A percentile compares a stretch with the other conserved stretches of the same genome.
Conservation (phyloP, 306 rosid genomes). For the Benincasa hispida region DNA sequence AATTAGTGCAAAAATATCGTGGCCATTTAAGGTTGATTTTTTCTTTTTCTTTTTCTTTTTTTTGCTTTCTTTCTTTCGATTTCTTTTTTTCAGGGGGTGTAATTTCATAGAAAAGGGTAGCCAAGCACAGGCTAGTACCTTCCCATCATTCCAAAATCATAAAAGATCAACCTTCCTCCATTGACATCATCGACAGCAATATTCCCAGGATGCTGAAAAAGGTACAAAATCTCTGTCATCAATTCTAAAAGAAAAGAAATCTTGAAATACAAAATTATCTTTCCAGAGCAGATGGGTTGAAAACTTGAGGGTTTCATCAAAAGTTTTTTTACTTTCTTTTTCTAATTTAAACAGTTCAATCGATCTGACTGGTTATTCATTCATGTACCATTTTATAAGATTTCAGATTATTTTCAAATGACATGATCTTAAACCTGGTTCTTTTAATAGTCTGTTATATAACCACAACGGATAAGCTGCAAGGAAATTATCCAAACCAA, state of each 20-base stretch:
- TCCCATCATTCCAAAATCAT: constrained; percentile 99
- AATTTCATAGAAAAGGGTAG: background rate
- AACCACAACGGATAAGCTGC: background rate
- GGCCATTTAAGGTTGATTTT: background rate
- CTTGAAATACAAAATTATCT: background rate
- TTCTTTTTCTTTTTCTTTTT: background rate
- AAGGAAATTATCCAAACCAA: background rate
- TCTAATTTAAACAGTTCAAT: background rate
- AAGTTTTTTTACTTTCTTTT: background rate
- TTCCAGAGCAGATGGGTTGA: background rate
- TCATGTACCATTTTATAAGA: background rate
- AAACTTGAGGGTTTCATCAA: background rate
- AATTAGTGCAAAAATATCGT: background rate
- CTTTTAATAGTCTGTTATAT: background rate
- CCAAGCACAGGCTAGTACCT: constrained; percentile 38
- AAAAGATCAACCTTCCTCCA: constrained; percentile 99
- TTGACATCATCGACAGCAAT: constrained; percentile 98
- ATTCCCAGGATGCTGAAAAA: constrained; percentile 88
- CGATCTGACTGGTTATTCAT: background rate
- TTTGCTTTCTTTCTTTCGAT: background rate
- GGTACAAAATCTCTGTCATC: background rate
- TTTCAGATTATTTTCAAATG: background rate
- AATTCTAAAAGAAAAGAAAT: background rate
- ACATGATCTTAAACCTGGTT: background rate
- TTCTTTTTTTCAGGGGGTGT: background rate